Base-by-base conservation (phyloP, 257 asterid genomes). In the Anisodus tanguticus region DNA sequence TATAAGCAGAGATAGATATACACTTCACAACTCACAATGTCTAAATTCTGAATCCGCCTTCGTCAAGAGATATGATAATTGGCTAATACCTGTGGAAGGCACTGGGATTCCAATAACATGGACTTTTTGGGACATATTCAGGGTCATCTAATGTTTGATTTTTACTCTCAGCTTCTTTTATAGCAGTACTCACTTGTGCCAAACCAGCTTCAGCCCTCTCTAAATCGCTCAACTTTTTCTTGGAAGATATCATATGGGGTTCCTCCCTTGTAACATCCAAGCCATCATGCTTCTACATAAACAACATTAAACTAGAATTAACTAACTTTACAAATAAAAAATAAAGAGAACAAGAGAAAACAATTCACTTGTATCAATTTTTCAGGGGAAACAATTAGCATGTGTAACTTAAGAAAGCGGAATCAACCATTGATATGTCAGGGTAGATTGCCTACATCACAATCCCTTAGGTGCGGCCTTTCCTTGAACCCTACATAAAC, bases 61-160 rank as follows among this genome's bases (percentile, higher is more conserved):
- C n/a, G 4, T n/a, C 31, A 59, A 59, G 2, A n/a, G 15, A 55
- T 55, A 12, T 55, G 59, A 5, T 11, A 13, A 55, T 55, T 10
- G n/a, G 17, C 59, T n/a, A 71, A 15, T 71, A 91, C 95, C 93
- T 93, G 35, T 88, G 93, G 17, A 93, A 93, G 11, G 70, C 84
- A 6, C 85, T 79, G 70, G 97, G 90, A 15, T 90, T 88, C 93
- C 90, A 86, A 69, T 93, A 93, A 90, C 87, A 91, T 2, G 92
- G 93, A 17, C 95, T 94, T 58, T 55, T 41, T 17, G 95, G 97
- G 47, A 90, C 72, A 84, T 88, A 91, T 74, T 90, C 88, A 8
- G 87, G 88, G 83, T 88, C 91, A 22, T 82, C 51, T 31, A 87
- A 82, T 84, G 58, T 72, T 72, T 17, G 59, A 45, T 43, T 72